These are phyloP conservation scores for Nakazawaea siamensis DNA, from an alignment of 805 yeast species.

Conservation along the genomic window DNA sequence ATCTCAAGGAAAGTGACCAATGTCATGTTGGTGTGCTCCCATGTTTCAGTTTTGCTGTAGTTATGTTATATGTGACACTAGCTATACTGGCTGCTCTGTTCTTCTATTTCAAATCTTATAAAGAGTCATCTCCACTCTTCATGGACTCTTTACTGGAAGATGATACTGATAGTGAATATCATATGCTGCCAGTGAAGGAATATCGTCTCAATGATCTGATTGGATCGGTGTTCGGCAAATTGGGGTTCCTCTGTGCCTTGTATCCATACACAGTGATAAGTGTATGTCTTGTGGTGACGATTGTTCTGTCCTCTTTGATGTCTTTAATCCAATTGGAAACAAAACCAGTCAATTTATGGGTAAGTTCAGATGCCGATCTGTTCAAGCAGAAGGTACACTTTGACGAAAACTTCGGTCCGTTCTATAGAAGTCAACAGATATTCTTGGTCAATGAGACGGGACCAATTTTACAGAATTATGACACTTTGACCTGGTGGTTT, in stretches of 20 bases:
- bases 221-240: conserved; percentile 36
- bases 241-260: conserved; percentile 54
- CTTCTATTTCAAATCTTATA: neutral
- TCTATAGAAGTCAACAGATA: conserved; percentile 81
- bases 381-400: conserved; percentile 58
- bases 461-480: conserved; percentile 57
- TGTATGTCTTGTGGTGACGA: conserved; percentile 30
- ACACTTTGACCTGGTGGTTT: conserved; percentile 81
- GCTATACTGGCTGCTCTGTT: neutral
- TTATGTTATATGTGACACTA: conserved; percentile 35
- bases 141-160: conserved; percentile 1
- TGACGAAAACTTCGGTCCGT: conserved; percentile 83
- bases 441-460: conserved; percentile 66
- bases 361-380: conserved; percentile 67
- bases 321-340: conserved; percentile 53
- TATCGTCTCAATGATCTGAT: conserved; percentile 41
- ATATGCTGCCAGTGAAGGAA: conserved; percentile 23
- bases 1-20: conserved; percentile 25
- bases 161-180: conserved; percentile 22
- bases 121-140: neutral
- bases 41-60: conserved; percentile 62
- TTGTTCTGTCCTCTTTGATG: conserved; percentile 44
- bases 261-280: conserved; percentile 49
- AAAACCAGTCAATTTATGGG: conserved; percentile 85
- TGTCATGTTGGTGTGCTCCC: conserved; percentile 61